phyloP scores from a whole-genome alignment of 805 yeast genomes.

The Ogataea pini region DNA sequence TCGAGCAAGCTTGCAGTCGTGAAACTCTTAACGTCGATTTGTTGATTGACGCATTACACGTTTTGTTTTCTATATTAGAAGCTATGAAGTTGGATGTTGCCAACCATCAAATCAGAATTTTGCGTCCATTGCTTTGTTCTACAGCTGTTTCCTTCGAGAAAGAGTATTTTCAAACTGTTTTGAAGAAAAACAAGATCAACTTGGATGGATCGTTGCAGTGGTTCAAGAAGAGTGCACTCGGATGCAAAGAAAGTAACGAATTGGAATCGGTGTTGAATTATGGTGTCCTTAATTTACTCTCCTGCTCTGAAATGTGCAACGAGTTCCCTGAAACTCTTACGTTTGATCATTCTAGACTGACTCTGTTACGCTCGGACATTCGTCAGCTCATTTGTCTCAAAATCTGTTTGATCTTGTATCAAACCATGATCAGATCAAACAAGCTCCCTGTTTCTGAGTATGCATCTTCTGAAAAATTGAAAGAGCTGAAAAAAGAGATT shows the following conservation, averaged over 20 bases:
- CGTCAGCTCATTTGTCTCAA: conserved; percentile 81
- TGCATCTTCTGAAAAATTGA: conserved; percentile 40
- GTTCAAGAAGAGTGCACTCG: conserved; percentile 47
- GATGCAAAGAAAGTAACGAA: conserved; percentile 17
- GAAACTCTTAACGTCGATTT: conserved; percentile 32
- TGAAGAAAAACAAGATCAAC: conserved; percentile 57
- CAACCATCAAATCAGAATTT: conserved; percentile 84
- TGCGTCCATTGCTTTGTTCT: conserved; percentile 80
- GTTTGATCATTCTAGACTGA: conserved; percentile 80
- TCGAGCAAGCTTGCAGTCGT: conserved; percentile 44
- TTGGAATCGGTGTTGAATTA: conserved; percentile 42
- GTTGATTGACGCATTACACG: conserved; percentile 74
- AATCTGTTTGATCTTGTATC: conserved; percentile 69
- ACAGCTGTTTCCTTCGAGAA: conserved; percentile 88
- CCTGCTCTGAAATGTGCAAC: conserved; percentile 77
- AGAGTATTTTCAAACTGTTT: conserved; percentile 67
- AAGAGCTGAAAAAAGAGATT: conserved; percentile 65
- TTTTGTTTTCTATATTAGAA: conserved; percentile 80
- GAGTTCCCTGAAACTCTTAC: conserved; percentile 83
- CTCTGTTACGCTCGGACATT: conserved; percentile 78
- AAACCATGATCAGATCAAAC: conserved; percentile 54
- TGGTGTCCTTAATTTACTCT: conserved; percentile 62
- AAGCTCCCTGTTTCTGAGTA: conserved; percentile 36
- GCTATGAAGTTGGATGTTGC: conserved; percentile 96
- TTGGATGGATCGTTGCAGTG: conserved; percentile 63